These are phyloP conservation scores for Aureobasidium sp. DNA, from an alignment of 2,329 filamentous ascomycete species.

Conservation along the genomic window DNA sequence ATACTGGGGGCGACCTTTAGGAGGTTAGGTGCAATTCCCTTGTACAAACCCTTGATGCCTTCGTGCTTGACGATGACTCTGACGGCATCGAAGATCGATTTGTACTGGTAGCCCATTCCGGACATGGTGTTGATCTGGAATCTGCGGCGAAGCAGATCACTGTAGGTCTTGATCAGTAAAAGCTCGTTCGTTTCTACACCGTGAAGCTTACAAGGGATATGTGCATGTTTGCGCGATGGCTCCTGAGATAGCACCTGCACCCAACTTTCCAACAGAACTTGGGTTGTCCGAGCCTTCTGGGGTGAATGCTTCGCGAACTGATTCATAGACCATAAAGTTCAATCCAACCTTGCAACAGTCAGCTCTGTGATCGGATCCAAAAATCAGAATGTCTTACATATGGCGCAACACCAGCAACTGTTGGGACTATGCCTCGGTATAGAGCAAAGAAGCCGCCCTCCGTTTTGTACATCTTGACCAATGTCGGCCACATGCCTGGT, in stretches of 20 bases:
- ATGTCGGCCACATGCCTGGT: constrained; percentile 85
- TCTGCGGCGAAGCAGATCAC: constrained; percentile 81
- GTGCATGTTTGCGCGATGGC: constrained; percentile 96
- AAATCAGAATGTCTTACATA: constrained; percentile 52
- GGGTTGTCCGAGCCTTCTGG: constrained; percentile 83
- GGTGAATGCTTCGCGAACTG: constrained; percentile 73
- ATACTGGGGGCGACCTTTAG: constrained; percentile 97
- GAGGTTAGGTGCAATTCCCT: constrained; percentile 89
- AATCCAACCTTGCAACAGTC: constrained; percentile 60
- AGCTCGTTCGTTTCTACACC: not conserved
- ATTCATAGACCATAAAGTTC: constrained; percentile 98
- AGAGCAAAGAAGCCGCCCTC: constrained; percentile 79
- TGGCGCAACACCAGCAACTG: constrained; percentile 87
- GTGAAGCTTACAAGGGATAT: constrained; percentile 76
- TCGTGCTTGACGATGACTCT: constrained; percentile 74
- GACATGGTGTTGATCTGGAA: constrained; percentile 99
- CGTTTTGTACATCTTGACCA: constrained; percentile 76
- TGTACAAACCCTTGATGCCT: constrained; percentile 80
- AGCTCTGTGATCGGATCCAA: constrained; percentile 12
- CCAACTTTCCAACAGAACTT: constrained; percentile 66
- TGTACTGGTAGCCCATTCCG: constrained; percentile 95
- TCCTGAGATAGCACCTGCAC: constrained; percentile 87
- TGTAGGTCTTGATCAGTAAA: constrained; percentile 27
- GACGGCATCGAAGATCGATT: constrained; percentile 74
- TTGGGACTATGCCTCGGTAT: constrained; percentile 92